phyloP scores from a whole-genome alignment of 1,284 basidiomycete species.

The Ceratobasidium theobromae region DNA sequence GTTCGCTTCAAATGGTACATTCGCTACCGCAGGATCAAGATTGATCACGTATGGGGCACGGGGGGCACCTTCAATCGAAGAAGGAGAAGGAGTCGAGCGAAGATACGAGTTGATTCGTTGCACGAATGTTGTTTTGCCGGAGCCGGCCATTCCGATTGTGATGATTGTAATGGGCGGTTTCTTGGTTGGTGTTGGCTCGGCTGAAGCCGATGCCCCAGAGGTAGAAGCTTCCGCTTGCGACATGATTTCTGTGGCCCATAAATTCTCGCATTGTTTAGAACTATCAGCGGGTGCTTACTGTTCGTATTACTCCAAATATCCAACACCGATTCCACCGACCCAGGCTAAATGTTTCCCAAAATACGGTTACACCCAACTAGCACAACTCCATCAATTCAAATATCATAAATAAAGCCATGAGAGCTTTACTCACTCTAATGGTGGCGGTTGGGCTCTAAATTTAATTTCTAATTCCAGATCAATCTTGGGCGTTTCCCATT shows the following conservation, averaged over 20 bases:
- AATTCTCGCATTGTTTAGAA: too few species aligned
- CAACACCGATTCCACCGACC: too few species aligned
- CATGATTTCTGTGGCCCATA: slow-evolving; percentile 1
- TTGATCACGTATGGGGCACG: slow-evolving; percentile 93
- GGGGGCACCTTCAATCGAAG: slow-evolving; percentile 49
- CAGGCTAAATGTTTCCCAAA: too few species aligned
- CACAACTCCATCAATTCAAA: too few species aligned
- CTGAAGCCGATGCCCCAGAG: slow-evolving; percentile 7
- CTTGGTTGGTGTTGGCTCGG: neutral
- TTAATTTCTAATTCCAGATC: neutral
- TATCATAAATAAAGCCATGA: too few species aligned
- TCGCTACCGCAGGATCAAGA: slow-evolving; percentile 93
- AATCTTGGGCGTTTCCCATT: slow-evolving; percentile 10
- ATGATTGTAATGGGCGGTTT: slow-evolving; percentile 73
- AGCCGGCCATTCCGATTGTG: slow-evolving; percentile 92
- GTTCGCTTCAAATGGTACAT: slow-evolving; percentile 90
- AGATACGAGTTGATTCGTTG: slow-evolving; percentile 89
- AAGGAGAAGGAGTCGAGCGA: slow-evolving; percentile 51
- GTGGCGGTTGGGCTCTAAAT: neutral
- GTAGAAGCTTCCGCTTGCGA: slow-evolving; percentile 19
- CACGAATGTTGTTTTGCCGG: slow-evolving; percentile 96
- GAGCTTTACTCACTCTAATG: neutral
- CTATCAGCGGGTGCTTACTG: too few species aligned
- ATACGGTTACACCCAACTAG: too few species aligned
- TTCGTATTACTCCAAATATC: too few species aligned